Evolutionary conservation across 1,284 basidiomycete species (phyloP), one percentile per base, ranked within the genome.

Genomic region (Gomphus bonarii): DNA sequence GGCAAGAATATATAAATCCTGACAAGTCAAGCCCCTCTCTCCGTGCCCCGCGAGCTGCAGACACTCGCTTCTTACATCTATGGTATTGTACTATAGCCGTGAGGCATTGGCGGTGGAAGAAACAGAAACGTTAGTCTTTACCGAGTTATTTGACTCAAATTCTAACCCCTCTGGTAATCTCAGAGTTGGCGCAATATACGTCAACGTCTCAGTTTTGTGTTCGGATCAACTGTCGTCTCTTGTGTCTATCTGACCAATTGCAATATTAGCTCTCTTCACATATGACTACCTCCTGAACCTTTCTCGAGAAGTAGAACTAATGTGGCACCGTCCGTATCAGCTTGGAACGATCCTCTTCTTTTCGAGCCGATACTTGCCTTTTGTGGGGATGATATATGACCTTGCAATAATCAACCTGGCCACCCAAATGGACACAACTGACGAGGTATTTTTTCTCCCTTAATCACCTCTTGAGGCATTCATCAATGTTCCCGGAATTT

Each of bases 201-300:
- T 10, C n/a, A n/a, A 52, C 14, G 14, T 43, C 25, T 53, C 51
- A 42, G 28, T 43, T 31, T 31, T 53, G 16, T 22, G 51, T 53
- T 42, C 28, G 51, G 30, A 33, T 20, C 9, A 6, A 25, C n/a
- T 31, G 11, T n/a, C 36, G 11, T 48, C 16, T 48, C 22, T 36
- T 16, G 9, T 10, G 2, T 31, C 8, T 31, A 36, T 33, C 33
- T 50, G 3, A 50, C 31, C n/a, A 22, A 4, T 12, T 36, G 49
- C 14, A 36, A 31, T 18, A 14, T 14, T 30, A 57, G 56, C 35
- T 46, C 28, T 57, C 9, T 52, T 57, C 33, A n/a, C 35, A 3
- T 57, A 57, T 35, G 56, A 57, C 20, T 57, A 57, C 43, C 12
- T 57, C 16, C 31, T 57, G 30, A 57, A 52, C 22, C 35, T 57